Percentiles rank a stretch among this genome's conserved stretches.
Evolutionary conservation across 495 filamentous ascomycete genomes (phyloP).

Genomic region (Aspergillus sclerotiicarbonarius): DNA sequence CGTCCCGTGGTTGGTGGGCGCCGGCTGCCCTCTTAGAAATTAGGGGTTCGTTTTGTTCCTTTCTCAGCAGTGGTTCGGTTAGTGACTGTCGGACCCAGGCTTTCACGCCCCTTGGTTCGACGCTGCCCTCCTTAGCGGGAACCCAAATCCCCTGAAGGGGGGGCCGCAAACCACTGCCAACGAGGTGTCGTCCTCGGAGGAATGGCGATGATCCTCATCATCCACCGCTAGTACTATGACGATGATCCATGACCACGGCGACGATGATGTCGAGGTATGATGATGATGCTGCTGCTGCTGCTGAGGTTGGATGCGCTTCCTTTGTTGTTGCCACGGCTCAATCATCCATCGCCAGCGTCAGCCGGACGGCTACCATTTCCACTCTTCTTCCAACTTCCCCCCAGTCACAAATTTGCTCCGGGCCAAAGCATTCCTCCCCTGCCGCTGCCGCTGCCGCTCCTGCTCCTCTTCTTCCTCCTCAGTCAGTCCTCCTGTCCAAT

Average conservation of each 20-base stretch:
- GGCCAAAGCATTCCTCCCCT: no score
- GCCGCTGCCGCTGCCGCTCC: no score
- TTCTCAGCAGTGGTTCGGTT: conserved; percentile 10
- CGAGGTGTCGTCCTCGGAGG: conserved; percentile 13
- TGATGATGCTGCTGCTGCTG: not conserved
- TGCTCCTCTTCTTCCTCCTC: not conserved
- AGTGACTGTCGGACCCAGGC: conserved; percentile 13
- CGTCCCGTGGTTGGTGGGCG: conserved; percentile 13
- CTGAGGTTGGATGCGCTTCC: not conserved
- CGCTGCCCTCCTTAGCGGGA: conserved; percentile 8
- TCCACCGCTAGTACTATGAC: conserved; percentile 10
- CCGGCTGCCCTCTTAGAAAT: not conserved
- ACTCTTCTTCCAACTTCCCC: no score
- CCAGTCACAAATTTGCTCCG: not conserved
- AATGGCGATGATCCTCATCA: conserved; percentile 27
- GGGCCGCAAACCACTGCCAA: conserved; percentile 15
- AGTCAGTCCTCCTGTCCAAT: not conserved
- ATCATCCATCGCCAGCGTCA: not conserved
- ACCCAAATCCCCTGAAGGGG: conserved; percentile 11
- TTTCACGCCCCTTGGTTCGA: conserved; percentile 21
- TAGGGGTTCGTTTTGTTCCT: conserved; percentile 19
- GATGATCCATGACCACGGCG: not conserved
- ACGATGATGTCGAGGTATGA: conserved; percentile 3
- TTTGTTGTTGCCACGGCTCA: conserved; percentile 2
- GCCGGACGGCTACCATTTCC: not conserved